phyloP scores from a whole-genome alignment of 2,329 filamentous ascomycete species.

The Gnomoniopsis sp. region DNA sequence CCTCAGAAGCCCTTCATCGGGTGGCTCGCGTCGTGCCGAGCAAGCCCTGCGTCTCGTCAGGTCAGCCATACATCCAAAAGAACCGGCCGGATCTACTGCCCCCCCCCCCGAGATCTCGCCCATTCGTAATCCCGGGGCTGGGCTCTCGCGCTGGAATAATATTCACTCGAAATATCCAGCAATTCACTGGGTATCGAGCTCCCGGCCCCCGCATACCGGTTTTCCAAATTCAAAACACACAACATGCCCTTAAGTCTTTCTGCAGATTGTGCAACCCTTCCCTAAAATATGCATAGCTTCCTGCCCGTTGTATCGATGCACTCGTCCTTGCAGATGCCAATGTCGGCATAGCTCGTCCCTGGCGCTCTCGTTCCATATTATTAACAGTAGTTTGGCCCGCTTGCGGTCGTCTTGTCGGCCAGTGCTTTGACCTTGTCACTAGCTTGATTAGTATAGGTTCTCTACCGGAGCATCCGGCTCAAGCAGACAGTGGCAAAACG shows the following conservation, averaged over 20 bases:
- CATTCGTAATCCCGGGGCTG: background rate
- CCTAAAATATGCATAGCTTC: background rate
- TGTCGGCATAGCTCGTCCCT: background rate
- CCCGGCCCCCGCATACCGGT: background rate
- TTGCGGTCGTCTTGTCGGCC: background rate
- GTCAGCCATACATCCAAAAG: constrained; percentile 3
- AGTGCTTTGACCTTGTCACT: background rate
- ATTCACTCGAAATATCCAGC: too few species aligned
- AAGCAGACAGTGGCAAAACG: background rate
- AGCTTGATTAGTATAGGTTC: background rate
- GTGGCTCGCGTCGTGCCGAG: constrained; percentile 2
- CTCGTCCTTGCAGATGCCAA: background rate
- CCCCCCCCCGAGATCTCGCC: background rate
- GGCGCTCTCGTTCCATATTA: background rate
- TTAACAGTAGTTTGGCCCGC: background rate
- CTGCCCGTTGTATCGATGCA: background rate
- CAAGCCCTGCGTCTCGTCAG: background rate
- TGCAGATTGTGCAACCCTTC: constrained; percentile 9
- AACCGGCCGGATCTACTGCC: background rate
- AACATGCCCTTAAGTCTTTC: background rate
- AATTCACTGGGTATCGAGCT: too few species aligned
- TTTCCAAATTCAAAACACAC: background rate
- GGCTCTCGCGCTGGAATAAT: background rate
- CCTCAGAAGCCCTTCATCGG: background rate
- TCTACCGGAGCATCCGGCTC: background rate